Conservation (phyloP, 768 basidiomycete genomes). For the Mycena rebaudengoi region DNA sequence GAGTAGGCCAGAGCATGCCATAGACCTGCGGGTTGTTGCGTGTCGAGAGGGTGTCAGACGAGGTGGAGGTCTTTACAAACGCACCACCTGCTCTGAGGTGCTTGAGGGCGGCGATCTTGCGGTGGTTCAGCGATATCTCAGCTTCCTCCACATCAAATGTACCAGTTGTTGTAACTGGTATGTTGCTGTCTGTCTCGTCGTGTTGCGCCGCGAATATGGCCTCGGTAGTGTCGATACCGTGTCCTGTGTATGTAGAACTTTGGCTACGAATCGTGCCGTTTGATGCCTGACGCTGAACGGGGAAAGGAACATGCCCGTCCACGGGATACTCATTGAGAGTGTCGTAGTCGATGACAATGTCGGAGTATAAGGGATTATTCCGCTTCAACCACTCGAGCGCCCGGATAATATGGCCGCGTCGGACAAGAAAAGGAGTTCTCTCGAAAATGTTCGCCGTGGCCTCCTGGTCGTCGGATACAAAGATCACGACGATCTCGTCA, state of each 20-base stretch:
- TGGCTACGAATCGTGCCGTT: constrained; percentile 3
- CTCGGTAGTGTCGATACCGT: not conserved
- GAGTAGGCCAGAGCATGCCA: constrained; percentile 16
- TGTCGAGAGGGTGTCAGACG: not conserved
- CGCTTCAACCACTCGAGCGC: constrained; percentile 11
- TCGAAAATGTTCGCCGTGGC: constrained; percentile 7
- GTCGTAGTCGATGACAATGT: not conserved
- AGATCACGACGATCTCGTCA: constrained; percentile 26
- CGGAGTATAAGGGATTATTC: constrained; percentile 19
- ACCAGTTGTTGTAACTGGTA: not conserved
- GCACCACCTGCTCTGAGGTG: not conserved
- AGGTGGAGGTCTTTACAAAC: constrained; percentile 1
- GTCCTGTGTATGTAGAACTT: constrained; percentile 4
- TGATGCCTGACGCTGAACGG: not conserved
- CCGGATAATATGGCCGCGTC: not conserved
- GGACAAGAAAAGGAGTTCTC: constrained; percentile 14
- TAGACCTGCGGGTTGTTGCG: constrained; percentile 17
- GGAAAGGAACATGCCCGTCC: not conserved
- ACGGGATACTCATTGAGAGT: not conserved
- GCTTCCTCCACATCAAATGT: constrained; percentile 7
- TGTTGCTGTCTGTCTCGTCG: not conserved
- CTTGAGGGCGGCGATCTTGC: constrained; percentile 2
- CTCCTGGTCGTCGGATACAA: constrained; percentile 7
- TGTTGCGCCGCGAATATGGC: not conserved
- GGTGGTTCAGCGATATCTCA: not conserved